Base-by-base conservation (phyloP, 139 green algal species). In the Tetradesmus lagerheimii region DNA sequence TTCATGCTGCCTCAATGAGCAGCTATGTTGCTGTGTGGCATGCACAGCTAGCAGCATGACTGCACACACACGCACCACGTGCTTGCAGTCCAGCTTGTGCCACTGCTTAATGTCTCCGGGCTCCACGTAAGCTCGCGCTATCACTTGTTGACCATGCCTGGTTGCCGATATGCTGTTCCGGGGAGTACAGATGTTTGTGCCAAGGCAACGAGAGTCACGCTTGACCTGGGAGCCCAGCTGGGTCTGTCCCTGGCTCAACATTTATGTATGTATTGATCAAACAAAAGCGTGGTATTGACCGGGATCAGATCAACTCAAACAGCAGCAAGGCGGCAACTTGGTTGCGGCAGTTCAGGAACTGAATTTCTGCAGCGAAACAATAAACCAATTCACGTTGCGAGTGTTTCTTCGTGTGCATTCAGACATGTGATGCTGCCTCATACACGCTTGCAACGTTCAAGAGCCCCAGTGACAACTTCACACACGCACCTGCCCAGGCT, bases 71-170 rank as follows among this genome's bases (percentile, higher is more conserved):
- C 57, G 57, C 57, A 71, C 57, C 14, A 95, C 93, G 53, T 96
- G 93, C 91, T 94, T 95, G 4, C 90, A 50, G 25, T 91, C 87
- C 45, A 91, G 83, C 50, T 86, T 18, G 57, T 94, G 93, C 93
- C 91, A 94, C 9, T 53, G 29, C 45, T 88, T 88, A 16, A 43
- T 64, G 6, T 84, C 43, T n/a, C 39, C 57, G 71, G 85, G 71
- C 9, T 89, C 87, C 27, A 86, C 78, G 39, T 83, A 89, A n/a
- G 85, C 71, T 9, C 31, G 85, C 57, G 31, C 9, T 18, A 71
- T 5, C 23, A 71, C 57, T 31, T 71, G 18, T 31, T 71, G 57
- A 23, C 57, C 57, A n/a, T 18, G 57, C 57, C 57, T 71, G 23
- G 57, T 31, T n/a, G 57, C 57, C 57, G 57, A n/a, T 71, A 71